Base-by-base conservation (phyloP, 2,329 filamentous ascomycete species). In the Zymoseptoria passerinii region DNA sequence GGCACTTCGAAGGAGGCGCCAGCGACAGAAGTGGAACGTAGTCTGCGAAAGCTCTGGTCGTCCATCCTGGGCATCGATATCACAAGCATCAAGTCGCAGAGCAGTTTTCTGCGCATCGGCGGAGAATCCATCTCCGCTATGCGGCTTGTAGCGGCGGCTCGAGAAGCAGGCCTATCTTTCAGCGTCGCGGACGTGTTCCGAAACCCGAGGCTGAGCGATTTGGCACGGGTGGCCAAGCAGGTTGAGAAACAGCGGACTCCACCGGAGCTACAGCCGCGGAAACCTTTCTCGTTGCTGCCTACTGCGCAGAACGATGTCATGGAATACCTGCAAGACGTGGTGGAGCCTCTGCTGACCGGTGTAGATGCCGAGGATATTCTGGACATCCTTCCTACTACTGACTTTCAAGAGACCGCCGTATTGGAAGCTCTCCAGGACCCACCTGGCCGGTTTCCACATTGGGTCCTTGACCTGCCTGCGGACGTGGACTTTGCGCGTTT, bases 111-210 rank as follows among this genome's bases (percentile, higher is more conserved):
- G 54, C 81, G 80, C 18, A 70, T 92, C 4, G 90, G 90, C 0
- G 71, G 95, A 9, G 89, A 95, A 69, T 95, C 90, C 0, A 83
- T 95, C 28, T 86, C 86, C 3, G 88, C 88, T 0, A 60, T 60
- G 54, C 28, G n/a, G n/a, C n/a, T n/a, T n/a, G n/a, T n/a, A n/a
- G n/a, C n/a, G n/a, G n/a, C n/a, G n/a, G n/a, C n/a, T n/a, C n/a
- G n/a, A n/a, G n/a, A n/a, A n/a, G n/a, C n/a, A n/a, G n/a, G n/a
- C n/a, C n/a, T n/a, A n/a, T n/a, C n/a, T n/a, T n/a, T n/a, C n/a
- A n/a, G n/a, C n/a, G n/a, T n/a, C n/a, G n/a, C n/a, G n/a, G n/a
- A n/a, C n/a, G n/a, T n/a, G n/a, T n/a, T n/a, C n/a, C n/a, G n/a
- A n/a, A n/a, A n/a, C n/a, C n/a, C n/a, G n/a, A n/a, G n/a, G n/a